Base-by-base conservation (phyloP, 768 basidiomycete genomes). In the Mycena albidolilacea region DNA sequence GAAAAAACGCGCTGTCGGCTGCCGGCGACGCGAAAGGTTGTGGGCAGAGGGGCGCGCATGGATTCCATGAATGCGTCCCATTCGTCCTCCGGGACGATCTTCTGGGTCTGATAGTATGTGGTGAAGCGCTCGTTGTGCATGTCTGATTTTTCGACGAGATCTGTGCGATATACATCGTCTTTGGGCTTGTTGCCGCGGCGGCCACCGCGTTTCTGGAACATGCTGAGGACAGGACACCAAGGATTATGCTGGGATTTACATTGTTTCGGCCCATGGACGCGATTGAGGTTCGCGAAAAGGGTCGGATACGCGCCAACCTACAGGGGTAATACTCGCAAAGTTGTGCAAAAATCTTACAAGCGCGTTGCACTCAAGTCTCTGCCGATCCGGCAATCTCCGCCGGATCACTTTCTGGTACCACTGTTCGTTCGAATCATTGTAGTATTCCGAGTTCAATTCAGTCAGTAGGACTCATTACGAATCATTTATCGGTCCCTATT, bases 21-120 rank as follows among this genome's bases (percentile, higher is more conserved):
- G 0, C 96, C 95, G 0, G 96, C 92, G 19, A 99, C 92, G 50
- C 98, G 88, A 81, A 99, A 99, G 0, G 97, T 98, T 0, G 96
- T 97, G 5, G 98, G 98, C 50, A 99, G 84, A 46, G 95, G 94
- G 37, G 85, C 85, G 54, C 89, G 87, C 69, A 97, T 80, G 0
- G 88, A 81, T 7, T 89, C 86, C 75, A 96, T 82, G 71, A 98
- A 93, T 0, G 75, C 60, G 0, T 91, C 87, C 95, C 96, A 99
- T 80, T 99, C 95, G 2, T 90, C 88, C 0, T 92, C 90, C 0
- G 90, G 84, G 5, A 98, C 82, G 57, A 97, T 90, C 15, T 88
- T 86, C 81, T 98, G 97, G 0, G 90, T 87, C 78, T 88, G 86
- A 83, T 95, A 95, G 80, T 95, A 95, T 8, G 83, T 82, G 62